Percentiles rank a stretch among this genome's conserved stretches.
Conservation (phyloP, 2,329 filamentous ascomycete species). For the Cladobotryum protrusum region DNA sequence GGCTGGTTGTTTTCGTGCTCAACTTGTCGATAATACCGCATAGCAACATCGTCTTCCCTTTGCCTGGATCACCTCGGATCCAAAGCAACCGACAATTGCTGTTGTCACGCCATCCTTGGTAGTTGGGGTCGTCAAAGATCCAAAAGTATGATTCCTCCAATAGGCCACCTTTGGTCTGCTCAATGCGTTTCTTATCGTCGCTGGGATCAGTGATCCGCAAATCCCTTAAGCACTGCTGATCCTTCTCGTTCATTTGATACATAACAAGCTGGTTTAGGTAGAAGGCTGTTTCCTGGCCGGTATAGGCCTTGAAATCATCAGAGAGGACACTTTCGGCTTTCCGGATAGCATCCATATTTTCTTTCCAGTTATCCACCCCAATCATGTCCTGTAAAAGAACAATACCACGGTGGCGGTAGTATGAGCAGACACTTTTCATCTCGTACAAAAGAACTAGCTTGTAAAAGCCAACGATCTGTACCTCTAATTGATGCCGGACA, state of each 20-base stretch:
- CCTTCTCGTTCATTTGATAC: slow-evolving; percentile 6
- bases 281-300: not conserved
- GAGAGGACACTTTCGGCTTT: slow-evolving; percentile 20
- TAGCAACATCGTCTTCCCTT: slow-evolving; percentile 33
- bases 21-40: slow-evolving; percentile 22
- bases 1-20: not conserved
- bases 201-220: slow-evolving; percentile 24
- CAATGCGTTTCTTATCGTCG: slow-evolving; percentile 30
- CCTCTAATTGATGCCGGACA: slow-evolving; percentile 18
- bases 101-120: slow-evolving; percentile 22
- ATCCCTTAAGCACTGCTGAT: slow-evolving; percentile 18
- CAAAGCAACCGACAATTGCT: slow-evolving; percentile 17
- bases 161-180: slow-evolving; percentile 29
- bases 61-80: slow-evolving; percentile 33
- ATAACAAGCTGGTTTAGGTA: slow-evolving; percentile 10
- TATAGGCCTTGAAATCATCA: slow-evolving; percentile 14
- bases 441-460: slow-evolving; percentile 31
- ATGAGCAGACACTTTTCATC: slow-evolving; percentile 35
- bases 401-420: slow-evolving; percentile 23
- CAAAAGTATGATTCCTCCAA: slow-evolving; percentile 27
- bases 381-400: slow-evolving; percentile 24
- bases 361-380: slow-evolving; percentile 29
- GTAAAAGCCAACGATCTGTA: slow-evolving; percentile 30
- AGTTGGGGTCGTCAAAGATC: slow-evolving; percentile 23
- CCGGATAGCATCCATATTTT: slow-evolving; percentile 22